Percentiles rank a stretch among this genome's conserved stretches.
Evolutionary conservation across 352 stramenopile species (phyloP).

Genomic region (Phytophthora sansomeana): DNA sequence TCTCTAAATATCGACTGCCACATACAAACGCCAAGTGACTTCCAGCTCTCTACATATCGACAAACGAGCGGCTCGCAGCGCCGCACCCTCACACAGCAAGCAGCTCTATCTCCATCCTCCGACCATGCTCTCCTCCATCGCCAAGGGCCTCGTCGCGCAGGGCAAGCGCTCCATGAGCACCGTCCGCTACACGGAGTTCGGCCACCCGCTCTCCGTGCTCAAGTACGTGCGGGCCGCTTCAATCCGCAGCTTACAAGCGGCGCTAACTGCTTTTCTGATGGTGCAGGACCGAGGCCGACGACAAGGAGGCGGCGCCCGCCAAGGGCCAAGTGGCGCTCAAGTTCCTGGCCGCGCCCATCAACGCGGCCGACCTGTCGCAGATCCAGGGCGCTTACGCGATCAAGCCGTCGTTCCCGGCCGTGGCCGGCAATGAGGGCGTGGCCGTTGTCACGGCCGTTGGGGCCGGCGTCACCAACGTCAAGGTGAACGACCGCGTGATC

Average conservation of each 20-base stretch:
- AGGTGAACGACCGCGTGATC: constrained; percentile 90
- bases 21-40: constrained; percentile 17
- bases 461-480: constrained; percentile 78
- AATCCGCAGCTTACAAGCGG: background rate
- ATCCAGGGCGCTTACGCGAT: constrained; percentile 89
- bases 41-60: constrained; percentile 5
- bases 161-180: constrained; percentile 76
- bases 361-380: constrained; percentile 89
- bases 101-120: background rate
- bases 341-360: constrained; percentile 91
- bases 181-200: constrained; percentile 77
- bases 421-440: constrained; percentile 88
- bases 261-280: constrained; percentile 2
- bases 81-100: constrained; percentile 1
- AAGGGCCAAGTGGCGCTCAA: constrained; percentile 84
- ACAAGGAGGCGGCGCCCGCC: constrained; percentile 58
- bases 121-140: constrained; percentile 70
- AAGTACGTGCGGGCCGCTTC: constrained; percentile 36
- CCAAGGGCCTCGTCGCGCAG: constrained; percentile 59
- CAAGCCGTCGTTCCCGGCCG: constrained; percentile 76
- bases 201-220: constrained; percentile 72
- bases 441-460: constrained; percentile 88
- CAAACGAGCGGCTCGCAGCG: constrained; percentile 25
- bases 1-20: constrained; percentile 15
- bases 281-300: constrained; percentile 70